Evolutionary conservation across 2,329 filamentous ascomycete genomes (phyloP), one percentile per base, ranked within the genome.

Genomic region (Fusarium annulatum): DNA sequence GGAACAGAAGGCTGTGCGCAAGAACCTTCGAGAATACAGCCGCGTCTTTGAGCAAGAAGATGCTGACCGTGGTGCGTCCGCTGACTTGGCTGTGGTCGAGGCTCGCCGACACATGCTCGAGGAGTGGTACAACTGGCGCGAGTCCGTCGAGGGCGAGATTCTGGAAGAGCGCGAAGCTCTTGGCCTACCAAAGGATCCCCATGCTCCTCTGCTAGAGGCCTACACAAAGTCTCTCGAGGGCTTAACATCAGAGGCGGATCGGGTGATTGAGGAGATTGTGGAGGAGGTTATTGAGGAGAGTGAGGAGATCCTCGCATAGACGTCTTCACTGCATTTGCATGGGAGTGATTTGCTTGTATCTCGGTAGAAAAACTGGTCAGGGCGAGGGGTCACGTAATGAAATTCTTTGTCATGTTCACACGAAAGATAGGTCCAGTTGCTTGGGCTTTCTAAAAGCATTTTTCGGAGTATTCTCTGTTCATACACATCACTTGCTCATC

Each of bases 11-110:
- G 90, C 93, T 80, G 94, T 98, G 80, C 96, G 97, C 86, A 98
- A 97, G 90, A 99, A 98, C 85, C 91, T 99, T 62, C 94, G 96
- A 77, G 96, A 98, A 84, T 99, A 98, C 90, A 94, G 92, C 83
- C 94, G 94, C 81, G 88, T 93, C 75, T 99, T 99, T 83, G 96
- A 99, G 78, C 94, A 97, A 85, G 93, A 97, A 82, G 97, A 99
- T 84, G 90, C 93, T 73, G 95, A 97, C 81, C 95, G 96, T 81
- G 95, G 95, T 80, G 96, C 95, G 71, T 96, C 94, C 63, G 96
- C 96, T 78, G 96, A 98, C 85, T 91, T 95, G 79, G 96, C 95
- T 41, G 95, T 99, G 57, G 93, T 99, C 71, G 96, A 98, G 84
- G 91, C 91, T 76, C 91, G 96, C 77, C 91, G 96, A 81, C 88